Evolutionary conservation across 2,329 filamentous ascomycete genomes (phyloP), one percentile per base, ranked within the genome.

Genomic region (Ophiostoma pallidulum): DNA sequence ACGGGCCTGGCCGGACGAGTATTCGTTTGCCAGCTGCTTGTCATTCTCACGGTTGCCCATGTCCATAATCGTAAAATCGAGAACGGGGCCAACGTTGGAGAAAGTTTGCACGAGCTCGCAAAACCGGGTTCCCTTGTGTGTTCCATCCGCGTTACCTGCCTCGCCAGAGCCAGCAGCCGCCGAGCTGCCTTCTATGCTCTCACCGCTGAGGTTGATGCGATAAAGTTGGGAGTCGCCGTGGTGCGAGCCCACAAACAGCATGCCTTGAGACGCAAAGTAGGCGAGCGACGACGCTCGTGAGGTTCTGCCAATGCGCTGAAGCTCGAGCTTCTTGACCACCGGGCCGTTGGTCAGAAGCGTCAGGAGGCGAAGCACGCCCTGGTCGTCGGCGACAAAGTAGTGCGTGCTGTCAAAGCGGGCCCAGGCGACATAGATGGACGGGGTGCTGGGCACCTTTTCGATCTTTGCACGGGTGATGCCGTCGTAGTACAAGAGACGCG

Each of bases 41-140:
- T 92, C 84, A 19, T 83, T 83, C 51, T 86, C 82, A 48, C 87
- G 75, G 56, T 88, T 90, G 0, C 90, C 91, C 74, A 97, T 85
- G 59, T 97, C 92, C 88, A 97, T 95, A 14, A 98, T 80, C 1
- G 86, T 83, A 57, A 98, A 96, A 61, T 98, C 92, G 33, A 97
- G 68, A 36, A 98, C 72, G 0, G 92, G 92, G 0, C 86, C 89
- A 57, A 97, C 87, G 59, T 95, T 98, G 4, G 78, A 70, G 48
- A 94, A 73, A 0, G 79, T 84, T 60, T 95, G 88, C 9, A 92
- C 63, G 4, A 90, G 64, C 41, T 82, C 71, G 50, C 90, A 70
- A 18, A 0, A 72, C 59, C 20, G 60, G 56, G 24, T 8, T 20
- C n/a, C 16, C 31, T 16, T 33, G 12, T 56, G 26, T 9, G 22